These are phyloP conservation scores for Coniferiporia sulphurascens DNA, from an alignment of 1,284 basidiomycete species.

Conservation along the genomic window DNA sequence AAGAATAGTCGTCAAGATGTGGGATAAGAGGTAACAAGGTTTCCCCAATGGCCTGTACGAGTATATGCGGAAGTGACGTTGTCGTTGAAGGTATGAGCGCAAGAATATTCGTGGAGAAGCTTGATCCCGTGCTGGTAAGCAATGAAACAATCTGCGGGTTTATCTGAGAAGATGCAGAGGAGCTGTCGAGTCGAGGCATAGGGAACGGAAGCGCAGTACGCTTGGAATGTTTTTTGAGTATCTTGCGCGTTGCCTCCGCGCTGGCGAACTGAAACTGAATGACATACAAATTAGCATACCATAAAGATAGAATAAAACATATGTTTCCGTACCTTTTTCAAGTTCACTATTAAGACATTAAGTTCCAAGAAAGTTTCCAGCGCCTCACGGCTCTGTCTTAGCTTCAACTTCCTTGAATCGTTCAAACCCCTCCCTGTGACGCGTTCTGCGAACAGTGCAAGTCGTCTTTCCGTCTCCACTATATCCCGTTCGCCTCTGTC, in stretches of 20 bases:
- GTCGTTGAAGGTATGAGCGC: conserved; percentile 26
- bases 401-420: conserved; percentile 54
- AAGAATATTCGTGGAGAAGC: conserved; percentile 12
- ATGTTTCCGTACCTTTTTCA: conserved; percentile 64
- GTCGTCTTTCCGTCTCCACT: conserved; percentile 69
- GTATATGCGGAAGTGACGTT: conserved; percentile 66
- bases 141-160: background rate
- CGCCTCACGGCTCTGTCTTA: conserved; percentile 59
- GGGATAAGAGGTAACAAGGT: conserved; percentile 83
- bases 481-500: conserved; percentile 70
- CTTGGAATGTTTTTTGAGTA: conserved; percentile 94
- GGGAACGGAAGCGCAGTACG: conserved; percentile 66
- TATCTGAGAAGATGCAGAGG: conserved; percentile 11
- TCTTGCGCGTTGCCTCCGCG: conserved; percentile 84
- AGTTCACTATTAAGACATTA: conserved; percentile 78
- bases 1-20: conserved; percentile 74
- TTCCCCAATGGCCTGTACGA: conserved; percentile 84
- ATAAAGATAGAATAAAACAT: background rate
- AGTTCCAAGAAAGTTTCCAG: conserved; percentile 78
- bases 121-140: background rate
- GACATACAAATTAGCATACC: background rate
- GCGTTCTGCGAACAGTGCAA: conserved; percentile 68
- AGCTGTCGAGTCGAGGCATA: conserved; percentile 17
- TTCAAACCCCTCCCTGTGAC: conserved; percentile 59
- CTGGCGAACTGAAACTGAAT: conserved; percentile 78